Conservation (phyloP, 257 asterid species). For the Solanum megistacrolobum region DNA sequence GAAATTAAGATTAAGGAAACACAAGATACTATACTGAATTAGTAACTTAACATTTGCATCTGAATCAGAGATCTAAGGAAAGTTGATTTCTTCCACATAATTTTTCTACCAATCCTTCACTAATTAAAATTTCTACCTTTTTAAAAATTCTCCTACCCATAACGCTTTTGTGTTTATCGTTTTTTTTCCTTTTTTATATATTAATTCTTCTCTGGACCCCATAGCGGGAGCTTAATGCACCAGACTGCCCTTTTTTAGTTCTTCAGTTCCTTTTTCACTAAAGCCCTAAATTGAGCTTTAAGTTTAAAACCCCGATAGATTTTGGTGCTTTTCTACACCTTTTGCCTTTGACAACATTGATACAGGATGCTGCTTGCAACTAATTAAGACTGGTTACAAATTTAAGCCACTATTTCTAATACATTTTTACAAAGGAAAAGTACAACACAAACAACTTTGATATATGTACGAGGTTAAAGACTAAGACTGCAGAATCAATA, state of each 20-base stretch:
- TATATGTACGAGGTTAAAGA: slow-evolving; percentile 4
- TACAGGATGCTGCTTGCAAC: background rate
- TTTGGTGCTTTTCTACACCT: background rate
- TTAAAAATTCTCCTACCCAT: background rate
- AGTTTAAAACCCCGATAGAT: background rate
- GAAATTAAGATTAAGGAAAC: background rate
- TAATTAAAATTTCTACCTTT: background rate
- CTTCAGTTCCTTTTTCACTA: background rate
- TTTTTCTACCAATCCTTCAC: background rate
- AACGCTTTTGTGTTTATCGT: background rate
- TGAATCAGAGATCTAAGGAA: background rate
- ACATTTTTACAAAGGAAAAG: background rate
- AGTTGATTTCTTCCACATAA: background rate
- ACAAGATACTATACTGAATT: background rate
- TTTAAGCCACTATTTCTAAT: background rate
- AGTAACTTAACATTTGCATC: background rate
- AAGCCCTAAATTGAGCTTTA: background rate
- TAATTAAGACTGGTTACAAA: background rate
- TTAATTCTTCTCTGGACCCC: background rate
- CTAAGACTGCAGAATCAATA: slow-evolving; percentile 30
- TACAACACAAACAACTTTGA: background rate
- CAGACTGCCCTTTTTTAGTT: background rate
- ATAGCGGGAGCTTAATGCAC: background rate
- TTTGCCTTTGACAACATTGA: background rate
- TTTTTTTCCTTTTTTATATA: background rate